Conservation (phyloP, 1,284 basidiomycete genomes). For the Sutorius eximius region DNA sequence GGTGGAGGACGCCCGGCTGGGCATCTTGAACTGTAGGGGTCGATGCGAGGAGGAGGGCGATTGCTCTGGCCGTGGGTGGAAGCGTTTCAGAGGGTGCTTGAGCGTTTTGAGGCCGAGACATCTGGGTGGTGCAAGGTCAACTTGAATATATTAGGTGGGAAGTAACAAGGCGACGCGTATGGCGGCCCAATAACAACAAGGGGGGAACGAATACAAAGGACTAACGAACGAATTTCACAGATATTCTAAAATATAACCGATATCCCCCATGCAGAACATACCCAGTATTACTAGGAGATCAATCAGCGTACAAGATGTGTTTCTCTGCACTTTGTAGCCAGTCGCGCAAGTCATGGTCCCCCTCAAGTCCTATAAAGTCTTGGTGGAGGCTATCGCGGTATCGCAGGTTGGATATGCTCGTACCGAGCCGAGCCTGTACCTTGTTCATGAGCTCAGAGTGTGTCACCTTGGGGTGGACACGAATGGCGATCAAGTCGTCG, state of each 20-base stretch:
- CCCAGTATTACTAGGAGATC: slow-evolving; percentile 18
- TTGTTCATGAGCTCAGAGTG: slow-evolving; percentile 88
- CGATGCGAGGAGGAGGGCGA: slow-evolving; percentile 89
- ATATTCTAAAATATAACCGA: slow-evolving; percentile 31
- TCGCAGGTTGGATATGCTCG: slow-evolving; percentile 67
- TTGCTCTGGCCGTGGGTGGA: slow-evolving; percentile 88
- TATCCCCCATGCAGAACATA: slow-evolving; percentile 10
- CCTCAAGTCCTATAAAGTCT: slow-evolving; percentile 63
- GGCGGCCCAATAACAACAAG: slow-evolving; percentile 4
- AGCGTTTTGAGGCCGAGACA: slow-evolving; percentile 52
- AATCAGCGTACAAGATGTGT: slow-evolving; percentile 85
- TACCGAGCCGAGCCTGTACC: slow-evolving; percentile 82
- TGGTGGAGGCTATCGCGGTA: slow-evolving; percentile 74
- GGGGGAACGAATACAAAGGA: slow-evolving; percentile 8
- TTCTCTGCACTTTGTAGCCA: slow-evolving; percentile 89
- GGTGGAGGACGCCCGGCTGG: slow-evolving; percentile 91
- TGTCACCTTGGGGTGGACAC: slow-evolving; percentile 93
- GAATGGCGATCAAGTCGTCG: slow-evolving; percentile 94
- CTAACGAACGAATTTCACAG: slow-evolving; percentile 19
- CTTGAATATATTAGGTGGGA: slow-evolving; percentile 15
- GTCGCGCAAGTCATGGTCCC: slow-evolving; percentile 69
- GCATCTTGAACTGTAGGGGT: slow-evolving; percentile 92
- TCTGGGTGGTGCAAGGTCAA: slow-evolving; percentile 23
- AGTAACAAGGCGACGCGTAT: slow-evolving; percentile 2
- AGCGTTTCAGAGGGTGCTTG: slow-evolving; percentile 59